Evolutionary conservation across 805 yeast genomes (phyloP).

Genomic region (Candida methanosorbosa): DNA sequence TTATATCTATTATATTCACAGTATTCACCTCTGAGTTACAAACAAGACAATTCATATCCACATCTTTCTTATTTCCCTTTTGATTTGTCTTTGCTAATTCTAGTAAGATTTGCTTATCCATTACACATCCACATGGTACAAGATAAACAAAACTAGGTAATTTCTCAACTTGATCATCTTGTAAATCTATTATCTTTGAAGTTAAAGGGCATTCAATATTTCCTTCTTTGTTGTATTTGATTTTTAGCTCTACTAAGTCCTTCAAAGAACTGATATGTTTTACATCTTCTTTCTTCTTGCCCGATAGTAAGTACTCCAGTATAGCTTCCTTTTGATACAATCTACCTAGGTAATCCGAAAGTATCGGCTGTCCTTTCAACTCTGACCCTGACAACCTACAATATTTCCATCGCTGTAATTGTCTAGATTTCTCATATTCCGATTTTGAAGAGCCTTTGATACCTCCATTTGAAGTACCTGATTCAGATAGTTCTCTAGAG

Average conservation of each 20-base stretch:
- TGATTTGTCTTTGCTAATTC: slow-evolving; percentile 8
- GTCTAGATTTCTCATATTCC: slow-evolving; percentile 12
- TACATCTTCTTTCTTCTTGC: slow-evolving; percentile 10
- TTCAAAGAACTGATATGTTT: slow-evolving; percentile 21
- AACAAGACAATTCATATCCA: slow-evolving; percentile 27
- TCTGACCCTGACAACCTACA: slow-evolving; percentile 40
- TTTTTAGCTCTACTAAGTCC: neutral
- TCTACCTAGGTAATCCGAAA: slow-evolving; percentile 61
- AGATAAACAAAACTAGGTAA: slow-evolving; percentile 32
- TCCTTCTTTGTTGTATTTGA: slow-evolving; percentile 5
- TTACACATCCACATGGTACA: slow-evolving; percentile 36
- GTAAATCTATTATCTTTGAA: slow-evolving; percentile 26
- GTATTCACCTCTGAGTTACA: slow-evolving; percentile 23
- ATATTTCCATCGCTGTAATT: slow-evolving; percentile 29
- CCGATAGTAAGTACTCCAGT: slow-evolving; percentile 43
- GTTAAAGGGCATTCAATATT: slow-evolving; percentile 31
- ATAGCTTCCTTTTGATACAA: slow-evolving; percentile 58
- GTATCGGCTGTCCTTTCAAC: slow-evolving; percentile 34
- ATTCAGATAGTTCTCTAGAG: slow-evolving; percentile 2
- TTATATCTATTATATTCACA: slow-evolving; percentile 25
- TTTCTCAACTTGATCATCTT: slow-evolving; percentile 11
- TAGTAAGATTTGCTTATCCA: slow-evolving; percentile 23
- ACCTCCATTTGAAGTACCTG: slow-evolving; percentile 1
- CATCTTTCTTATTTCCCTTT: neutral
- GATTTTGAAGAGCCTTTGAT: slow-evolving; percentile 5